Evolutionary conservation across 352 stramenopile genomes (phyloP).

Genomic region (Globisporangium paddicum): DNA sequence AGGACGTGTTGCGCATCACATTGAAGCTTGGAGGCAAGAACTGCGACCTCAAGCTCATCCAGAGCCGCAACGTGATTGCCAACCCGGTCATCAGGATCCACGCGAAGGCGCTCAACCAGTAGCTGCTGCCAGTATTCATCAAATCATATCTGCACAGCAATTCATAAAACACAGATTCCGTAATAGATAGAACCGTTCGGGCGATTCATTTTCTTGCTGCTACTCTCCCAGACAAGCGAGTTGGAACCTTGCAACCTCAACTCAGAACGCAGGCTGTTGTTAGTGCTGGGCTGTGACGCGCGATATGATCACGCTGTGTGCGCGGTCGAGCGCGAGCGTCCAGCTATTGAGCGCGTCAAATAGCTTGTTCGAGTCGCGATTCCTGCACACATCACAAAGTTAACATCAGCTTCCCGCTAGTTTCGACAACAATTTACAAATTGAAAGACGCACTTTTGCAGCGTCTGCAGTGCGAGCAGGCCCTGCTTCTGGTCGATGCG

Average conservation of each 20-base stretch:
- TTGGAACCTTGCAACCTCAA: too few relatives aligned
- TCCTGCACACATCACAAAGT: constrained; percentile 18
- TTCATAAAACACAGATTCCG: constrained; percentile 3
- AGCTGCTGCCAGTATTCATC: not conserved
- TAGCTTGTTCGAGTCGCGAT: constrained; percentile 55
- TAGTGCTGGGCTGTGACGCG: constrained; percentile 26
- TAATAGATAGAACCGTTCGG: constrained; percentile 29
- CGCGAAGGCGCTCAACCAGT: constrained; percentile 30
- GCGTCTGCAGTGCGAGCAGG: constrained; percentile 46
- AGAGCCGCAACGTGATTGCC: constrained; percentile 69
- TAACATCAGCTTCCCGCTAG: too few relatives aligned
- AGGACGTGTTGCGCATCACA: constrained; percentile 72
- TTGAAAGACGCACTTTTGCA: constrained; percentile 32
- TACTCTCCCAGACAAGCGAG: not conserved
- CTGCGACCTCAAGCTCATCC: constrained; percentile 81
- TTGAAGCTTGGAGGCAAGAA: constrained; percentile 54
- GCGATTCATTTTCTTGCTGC: constrained; percentile 1
- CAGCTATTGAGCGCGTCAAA: constrained; percentile 68
- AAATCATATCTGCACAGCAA: not conserved
- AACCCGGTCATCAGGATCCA: constrained; percentile 44
- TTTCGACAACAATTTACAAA: not conserved
- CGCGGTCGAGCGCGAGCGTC: constrained; percentile 43
- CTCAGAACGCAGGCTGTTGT: too few relatives aligned
- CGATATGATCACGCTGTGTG: constrained; percentile 39
- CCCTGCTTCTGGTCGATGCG: constrained; percentile 88